Base-by-base conservation (phyloP, 2,329 filamentous ascomycete genomes). In the Phialocephala subalpina region DNA sequence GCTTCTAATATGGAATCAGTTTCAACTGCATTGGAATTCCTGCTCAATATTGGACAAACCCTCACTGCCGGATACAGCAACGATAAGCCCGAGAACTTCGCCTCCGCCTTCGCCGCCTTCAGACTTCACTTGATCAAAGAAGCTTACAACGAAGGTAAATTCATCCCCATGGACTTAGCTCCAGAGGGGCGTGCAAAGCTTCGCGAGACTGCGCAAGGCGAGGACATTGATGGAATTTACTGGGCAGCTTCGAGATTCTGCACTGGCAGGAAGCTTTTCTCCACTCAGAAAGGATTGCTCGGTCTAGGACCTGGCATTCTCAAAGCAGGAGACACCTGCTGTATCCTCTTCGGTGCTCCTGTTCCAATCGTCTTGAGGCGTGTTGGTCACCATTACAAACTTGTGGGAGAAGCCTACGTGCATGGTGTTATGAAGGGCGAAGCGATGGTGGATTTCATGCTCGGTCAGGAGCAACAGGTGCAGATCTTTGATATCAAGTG, bases 351-450 rank as follows among this genome's bases (percentile, higher is more conserved):
- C 52, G 67, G 65, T 3, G 38, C 45, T n/a, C 42, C 53, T 6
- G 47, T 60, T 14, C 63, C 66, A 18, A 64, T 47, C 55, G 52
- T 68, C 5, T 2, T 69, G 22, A 55, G 68, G n/a, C 56, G 57
- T 20, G 29, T 49, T 2, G 42, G 14, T 1, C 14, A 55, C 35
- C 14, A 45, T 9, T 62, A 20, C 27, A 60, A 47, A 14, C n/a
- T 70, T 22, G 40, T 65, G 3, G 69, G 67, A 5, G 69, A 69
- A 35, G 60, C 62, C 2, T 70, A 65, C 29, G 58, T 70, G 38
- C 56, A 69, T 60, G 67, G 65, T 1, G 52, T 67, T 11, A 70
- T 70, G 65, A 49, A 69, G 62, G 68, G 68, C 6, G 67, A 70
- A 25, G 56, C 53, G 14, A 58, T 63, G 40, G 53, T 27, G 6